Conservation (phyloP, 1,139 yeast species). For the Pichia sp. region DNA sequence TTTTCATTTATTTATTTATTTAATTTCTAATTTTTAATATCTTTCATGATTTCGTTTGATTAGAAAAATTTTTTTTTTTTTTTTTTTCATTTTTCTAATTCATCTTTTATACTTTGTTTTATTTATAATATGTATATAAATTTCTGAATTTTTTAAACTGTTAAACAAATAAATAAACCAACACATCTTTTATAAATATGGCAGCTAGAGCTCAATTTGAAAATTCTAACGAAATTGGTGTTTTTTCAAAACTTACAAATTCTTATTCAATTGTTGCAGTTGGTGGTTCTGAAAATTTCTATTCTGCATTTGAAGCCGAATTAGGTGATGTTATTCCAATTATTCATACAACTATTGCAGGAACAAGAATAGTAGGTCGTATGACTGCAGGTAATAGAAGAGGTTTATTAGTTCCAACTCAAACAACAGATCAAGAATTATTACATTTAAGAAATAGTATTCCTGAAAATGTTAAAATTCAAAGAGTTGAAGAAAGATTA, state of each 20-base stretch:
- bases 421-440: slow-evolving; percentile 98
- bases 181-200: slow-evolving; percentile 3
- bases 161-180: too few species aligned
- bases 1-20: too few species aligned
- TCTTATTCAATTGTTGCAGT: slow-evolving; percentile 94
- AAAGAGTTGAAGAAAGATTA: slow-evolving; percentile 95
- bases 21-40: too few species aligned
- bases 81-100: too few species aligned
- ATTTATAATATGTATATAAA: too few species aligned
- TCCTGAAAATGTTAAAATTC: slow-evolving; percentile 95
- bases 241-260: slow-evolving; percentile 92
- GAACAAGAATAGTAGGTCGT: slow-evolving; percentile 96
- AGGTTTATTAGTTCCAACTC: slow-evolving; percentile 94
- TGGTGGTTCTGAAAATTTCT: slow-evolving; percentile 97
- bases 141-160: too few species aligned
- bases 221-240: slow-evolving; percentile 98
- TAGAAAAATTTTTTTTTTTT: background rate
- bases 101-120: too few species aligned
- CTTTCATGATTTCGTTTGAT: too few species aligned
- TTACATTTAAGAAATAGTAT: slow-evolving; percentile 95
- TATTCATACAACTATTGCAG: slow-evolving; percentile 95
- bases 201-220: slow-evolving; percentile 54
- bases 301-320: slow-evolving; percentile 96
- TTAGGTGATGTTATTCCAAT: slow-evolving; percentile 94
- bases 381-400: slow-evolving; percentile 99